These are phyloP conservation scores for Teratosphaeria viscida DNA, from an alignment of 2,329 filamentous ascomycete genomes.

Conservation along the genomic window DNA sequence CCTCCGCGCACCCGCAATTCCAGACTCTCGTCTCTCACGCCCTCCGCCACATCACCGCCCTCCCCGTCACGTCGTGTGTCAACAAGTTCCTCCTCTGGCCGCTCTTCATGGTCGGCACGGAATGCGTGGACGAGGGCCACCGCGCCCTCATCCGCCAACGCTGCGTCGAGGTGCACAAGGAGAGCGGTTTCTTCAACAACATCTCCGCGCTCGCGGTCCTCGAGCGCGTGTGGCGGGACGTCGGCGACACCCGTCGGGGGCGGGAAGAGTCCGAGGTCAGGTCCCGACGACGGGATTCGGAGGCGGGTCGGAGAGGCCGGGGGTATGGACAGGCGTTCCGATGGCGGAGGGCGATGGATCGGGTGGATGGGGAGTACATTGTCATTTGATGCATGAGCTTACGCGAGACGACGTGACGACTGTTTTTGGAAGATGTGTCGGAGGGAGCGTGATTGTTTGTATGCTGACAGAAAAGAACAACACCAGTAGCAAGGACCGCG, in stretches of 20 bases:
- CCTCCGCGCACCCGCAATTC: conserved; percentile 66
- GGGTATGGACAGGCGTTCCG: conserved; percentile 32
- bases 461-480: no score
- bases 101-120: conserved; percentile 78
- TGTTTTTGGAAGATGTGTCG: no score
- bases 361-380: conserved; percentile 42
- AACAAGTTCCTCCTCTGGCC: conserved; percentile 93
- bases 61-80: conserved; percentile 59
- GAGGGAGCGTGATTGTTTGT: no score
- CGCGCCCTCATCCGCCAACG: conserved; percentile 68
- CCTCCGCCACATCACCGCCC: conserved; percentile 69
- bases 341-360: conserved; percentile 42
- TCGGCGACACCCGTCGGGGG: conserved; percentile 13
- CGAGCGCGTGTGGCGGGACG: conserved; percentile 64
- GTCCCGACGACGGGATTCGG: conserved; percentile 18
- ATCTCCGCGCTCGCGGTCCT: conserved; percentile 74
- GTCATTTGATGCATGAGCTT: conserved; percentile 30
- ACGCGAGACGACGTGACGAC: background rate
- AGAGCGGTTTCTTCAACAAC: conserved; percentile 91
- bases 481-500: no score
- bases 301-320: conserved; percentile 9
- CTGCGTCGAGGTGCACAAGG: conserved; percentile 75
- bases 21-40: conserved; percentile 74
- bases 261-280: conserved; percentile 17
- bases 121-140: conserved; percentile 73